Conservation (phyloP, 441 rosid genomes). For the Jatropha podagrica region DNA sequence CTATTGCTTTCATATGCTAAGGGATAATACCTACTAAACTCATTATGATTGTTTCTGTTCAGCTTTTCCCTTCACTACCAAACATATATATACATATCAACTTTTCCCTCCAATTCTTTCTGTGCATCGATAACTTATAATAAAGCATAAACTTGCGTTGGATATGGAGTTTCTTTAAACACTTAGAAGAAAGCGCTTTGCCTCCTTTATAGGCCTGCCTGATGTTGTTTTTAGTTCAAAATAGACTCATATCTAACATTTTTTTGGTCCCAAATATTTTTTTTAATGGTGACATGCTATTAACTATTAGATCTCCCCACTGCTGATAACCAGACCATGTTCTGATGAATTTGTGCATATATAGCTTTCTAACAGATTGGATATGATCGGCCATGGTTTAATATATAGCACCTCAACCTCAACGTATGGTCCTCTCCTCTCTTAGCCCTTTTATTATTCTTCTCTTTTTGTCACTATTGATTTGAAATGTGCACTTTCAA, state of each 20-base stretch:
- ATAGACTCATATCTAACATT: not conserved
- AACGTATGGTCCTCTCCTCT: not conserved
- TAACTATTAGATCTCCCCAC: not conserved
- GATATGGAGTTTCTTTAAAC: too few relatives aligned
- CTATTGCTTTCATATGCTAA: constrained; percentile 4
- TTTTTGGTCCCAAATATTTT: not conserved
- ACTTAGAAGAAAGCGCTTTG: too few relatives aligned
- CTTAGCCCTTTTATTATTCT: not conserved
- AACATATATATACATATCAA: not conserved
- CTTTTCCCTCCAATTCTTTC: not conserved
- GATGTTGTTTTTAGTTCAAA: constrained; percentile 1
- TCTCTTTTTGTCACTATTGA: constrained; percentile 10
- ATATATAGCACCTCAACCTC: not conserved
- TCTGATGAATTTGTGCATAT: not conserved
- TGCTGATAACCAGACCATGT: not conserved
- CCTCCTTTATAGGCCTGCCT: too few relatives aligned
- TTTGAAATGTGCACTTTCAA: constrained; percentile 25
- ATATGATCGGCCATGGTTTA: not conserved
- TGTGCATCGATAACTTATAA: not conserved
- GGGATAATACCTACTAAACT: not conserved
- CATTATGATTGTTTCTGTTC: not conserved
- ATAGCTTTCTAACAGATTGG: not conserved
- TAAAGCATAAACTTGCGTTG: not conserved
- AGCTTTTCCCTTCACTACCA: not conserved
- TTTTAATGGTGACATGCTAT: too few relatives aligned